Base-by-base conservation (phyloP, 805 yeast species). In the Metschnikowia lochheadii region DNA sequence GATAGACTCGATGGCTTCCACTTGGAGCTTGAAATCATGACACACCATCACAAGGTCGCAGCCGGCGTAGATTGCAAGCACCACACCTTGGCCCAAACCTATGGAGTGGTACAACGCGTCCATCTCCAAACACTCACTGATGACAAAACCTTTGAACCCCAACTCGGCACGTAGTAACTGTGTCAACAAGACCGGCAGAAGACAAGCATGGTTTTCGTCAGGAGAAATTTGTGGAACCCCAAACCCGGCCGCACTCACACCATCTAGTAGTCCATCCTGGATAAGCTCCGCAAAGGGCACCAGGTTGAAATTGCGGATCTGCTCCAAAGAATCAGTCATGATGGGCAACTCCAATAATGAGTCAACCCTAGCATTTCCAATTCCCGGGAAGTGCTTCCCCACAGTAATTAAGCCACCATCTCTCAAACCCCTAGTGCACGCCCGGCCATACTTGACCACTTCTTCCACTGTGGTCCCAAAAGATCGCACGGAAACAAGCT, bases 381-480 rank as follows among this genome's bases (percentile, higher is more conserved):
- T 80, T 1, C 87, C 87, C 0, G 87, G 87, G 57, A 82, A 82
- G 63, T 83, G 86, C 57, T 82, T 82, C 0, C 84, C 86, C 50
- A 81, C 76, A 2, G 80, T 72, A 35, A 77, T 61, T 11, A 82
- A 59, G 1, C 84, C 84, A 11, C 82, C 84, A 40, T 72, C 79
- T 47, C 70, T 69, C 41, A 79, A 68, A 1, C 86, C 87, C 50
- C 66, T 67, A 5, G 83, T 77, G 53, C 77, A 77, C 2, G 80
- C 82, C 32, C 65, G 59, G 1, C 83, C 84, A 56, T 72, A 81
- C 56, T 72, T 75, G n/a, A 75, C 68, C 11, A 82, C 86, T 36
- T 77, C 83, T 41, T 81, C 82, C 4, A 79, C 69, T n/a, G 81
- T 77, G 17, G 81, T 79, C 6, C 86, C 85, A 67, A 80, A 80